Base-by-base conservation (phyloP, 768 basidiomycete genomes). In the Suillus ampliporus region DNA sequence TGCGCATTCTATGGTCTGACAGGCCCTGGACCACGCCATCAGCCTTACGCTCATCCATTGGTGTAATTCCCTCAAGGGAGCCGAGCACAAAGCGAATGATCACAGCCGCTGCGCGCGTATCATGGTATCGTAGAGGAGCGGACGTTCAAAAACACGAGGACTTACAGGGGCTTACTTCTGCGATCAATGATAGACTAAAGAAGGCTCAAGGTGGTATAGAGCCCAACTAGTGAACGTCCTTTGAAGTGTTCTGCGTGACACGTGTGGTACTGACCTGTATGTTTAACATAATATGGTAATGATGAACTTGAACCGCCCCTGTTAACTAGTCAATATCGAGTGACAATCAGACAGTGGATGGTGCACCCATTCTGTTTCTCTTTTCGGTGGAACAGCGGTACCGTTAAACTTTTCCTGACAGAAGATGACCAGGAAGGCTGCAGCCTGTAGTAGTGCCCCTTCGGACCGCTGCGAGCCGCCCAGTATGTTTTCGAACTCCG, bases 21-120 rank as follows among this genome's bases (percentile, higher is more conserved):
- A 26, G 7, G 14, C 7, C 46, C 23, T n/a, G n/a, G n/a, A n/a
- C n/a, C 31, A 31, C 31, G 31, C 31, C 31, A n/a, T n/a, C n/a
- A n/a, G 31, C 31, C 31, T 6, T 31, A 31, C 31, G 31, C 11
- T 51, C 28, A 35, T 4, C 50, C 50, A 34, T 34, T 51, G 31
- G 50, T 51, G 34, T 51, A 31, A 51, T 51, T 51, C 50, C 50
- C 50, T 51, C 50, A 51, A n/a, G 31, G 50, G 50, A 51, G 50
- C 50, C 50, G 50, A 51, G 50, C 1, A 51, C 1, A 34, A 34
- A 34, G 50, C 31, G 31, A n/a, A 4, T 34, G 50, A 7, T 34
- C 3, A 10, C 34, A 37, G 10, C 10, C 10, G 37, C n/a, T n/a
- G n/a, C 37, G 11, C 2, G 11, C 37, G 37, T 37, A 8, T 2